These are phyloP conservation scores for Oryza longistaminata DNA, from an alignment of 176 grass and related monocot genomes.

Conservation along the genomic window DNA sequence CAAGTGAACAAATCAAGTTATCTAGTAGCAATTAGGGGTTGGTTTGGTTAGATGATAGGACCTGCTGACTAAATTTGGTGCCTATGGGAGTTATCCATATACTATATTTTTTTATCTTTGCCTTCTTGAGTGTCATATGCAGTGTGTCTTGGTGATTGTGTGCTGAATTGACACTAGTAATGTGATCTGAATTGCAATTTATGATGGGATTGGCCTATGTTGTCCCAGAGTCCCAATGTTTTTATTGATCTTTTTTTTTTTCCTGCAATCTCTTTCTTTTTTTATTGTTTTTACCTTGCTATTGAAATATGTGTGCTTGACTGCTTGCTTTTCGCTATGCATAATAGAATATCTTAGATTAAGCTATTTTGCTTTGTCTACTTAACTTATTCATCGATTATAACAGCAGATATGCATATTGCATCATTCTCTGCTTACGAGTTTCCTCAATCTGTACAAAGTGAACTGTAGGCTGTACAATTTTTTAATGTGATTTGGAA, in stretches of 20 bases:
- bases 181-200: not conserved
- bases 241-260: not conserved
- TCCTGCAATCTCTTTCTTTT: no score
- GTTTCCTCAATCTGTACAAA: not conserved
- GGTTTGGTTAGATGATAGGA: not conserved
- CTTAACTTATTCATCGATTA: not conserved
- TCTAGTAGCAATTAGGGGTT: not conserved
- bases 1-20: not conserved
- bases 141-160: not conserved
- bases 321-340: not conserved
- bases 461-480: not conserved
- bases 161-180: not conserved
- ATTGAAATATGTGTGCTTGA: not conserved
- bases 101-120: not conserved
- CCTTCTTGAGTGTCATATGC: not conserved
- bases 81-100: not conserved
- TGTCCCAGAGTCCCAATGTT: not conserved
- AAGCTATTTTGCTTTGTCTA: not conserved
- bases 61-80: not conserved
- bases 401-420: not conserved
- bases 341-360: not conserved
- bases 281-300: not conserved
- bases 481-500: not conserved
- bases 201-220: not conserved
- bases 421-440: not conserved